Conservation (phyloP, 2,329 filamentous ascomycete genomes). For the Huntiella bhutanensis region DNA sequence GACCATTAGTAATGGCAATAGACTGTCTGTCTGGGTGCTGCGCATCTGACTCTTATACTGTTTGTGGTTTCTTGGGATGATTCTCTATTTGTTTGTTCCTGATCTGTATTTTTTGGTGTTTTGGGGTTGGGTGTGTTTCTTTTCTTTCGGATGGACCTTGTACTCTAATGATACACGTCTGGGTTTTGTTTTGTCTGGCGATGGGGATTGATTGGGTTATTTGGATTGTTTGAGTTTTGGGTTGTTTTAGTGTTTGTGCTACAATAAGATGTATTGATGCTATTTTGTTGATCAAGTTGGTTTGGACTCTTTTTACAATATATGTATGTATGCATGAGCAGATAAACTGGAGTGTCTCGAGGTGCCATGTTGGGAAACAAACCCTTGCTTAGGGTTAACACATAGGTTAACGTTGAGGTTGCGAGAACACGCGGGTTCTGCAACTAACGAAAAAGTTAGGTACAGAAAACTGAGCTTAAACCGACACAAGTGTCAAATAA, state of each 20-base stretch:
- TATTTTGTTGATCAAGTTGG: neutral
- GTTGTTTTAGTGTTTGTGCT: constrained; percentile 2
- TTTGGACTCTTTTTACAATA: neutral
- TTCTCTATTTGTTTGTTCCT: too few relatives aligned
- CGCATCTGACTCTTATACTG: too few relatives aligned
- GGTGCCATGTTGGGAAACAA: too few relatives aligned
- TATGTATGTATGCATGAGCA: too few relatives aligned
- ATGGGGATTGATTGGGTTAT: neutral
- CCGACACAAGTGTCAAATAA: neutral
- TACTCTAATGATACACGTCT: neutral
- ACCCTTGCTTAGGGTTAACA: neutral
- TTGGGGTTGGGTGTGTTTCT: neutral
- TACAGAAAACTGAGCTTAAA: neutral
- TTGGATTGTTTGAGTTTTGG: neutral
- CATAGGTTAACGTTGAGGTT: neutral
- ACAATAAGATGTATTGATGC: neutral
- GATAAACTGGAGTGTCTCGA: too few relatives aligned
- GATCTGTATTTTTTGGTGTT: neutral
- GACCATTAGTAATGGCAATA: constrained; percentile 2
- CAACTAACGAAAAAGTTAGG: neutral
- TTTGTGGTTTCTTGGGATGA: too few relatives aligned
- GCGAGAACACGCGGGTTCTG: neutral
- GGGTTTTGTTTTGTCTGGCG: neutral
- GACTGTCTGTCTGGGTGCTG: too few relatives aligned
- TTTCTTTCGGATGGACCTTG: neutral